Evolutionary conservation across 306 rosid genomes (phyloP), one percentile per base, ranked within the genome.

Genomic region (Betula pendula): DNA sequence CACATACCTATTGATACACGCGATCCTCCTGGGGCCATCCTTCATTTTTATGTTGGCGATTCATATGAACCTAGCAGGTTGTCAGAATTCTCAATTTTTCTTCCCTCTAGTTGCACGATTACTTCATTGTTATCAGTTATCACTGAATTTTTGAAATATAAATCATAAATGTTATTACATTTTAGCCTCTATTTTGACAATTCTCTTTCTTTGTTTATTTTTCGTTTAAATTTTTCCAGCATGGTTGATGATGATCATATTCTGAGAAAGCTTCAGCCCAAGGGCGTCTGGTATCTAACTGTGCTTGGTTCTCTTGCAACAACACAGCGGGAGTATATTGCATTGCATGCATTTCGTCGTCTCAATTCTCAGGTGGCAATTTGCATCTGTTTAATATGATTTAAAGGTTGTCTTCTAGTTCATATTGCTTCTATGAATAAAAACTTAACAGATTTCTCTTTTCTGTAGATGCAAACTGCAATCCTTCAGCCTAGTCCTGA

Each of bases 281-380:
- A 91, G 87, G 85, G 92, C 60, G 85, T 84, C 53, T 95, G 99
- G 99, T 88, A 85, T 82, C 83, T 95, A 52, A 88, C 97, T 16
- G 94, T 92, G 73, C 99, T 95, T 49, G 99, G 99, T 78, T 95
- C 99, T 86, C 96, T 92, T 55, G 97, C 99, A 70, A 95, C 99
- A 65, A 95, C 99, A 49, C 99, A 95, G 91, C 83, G 99, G 67
- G 99, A 95, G 80, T 95, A 95, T 45, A 35, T 92, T 79, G 97
- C 97, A 70, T 84, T 95, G 48, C 99, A 95, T 81, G 99, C 99
- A 87, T 95, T 95, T 89, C 99, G 96, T 27, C 97, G 97, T 70
- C 86, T 95, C 79, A 95, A 92, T 89, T 29, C 75, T 78, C 99
- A 95, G 97, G 99, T 95, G 88, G 69, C 24, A 22, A 44, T 48